phyloP scores from a whole-genome alignment of 495 filamentous ascomycete genomes.

The Corynascus novoguineensis region DNA sequence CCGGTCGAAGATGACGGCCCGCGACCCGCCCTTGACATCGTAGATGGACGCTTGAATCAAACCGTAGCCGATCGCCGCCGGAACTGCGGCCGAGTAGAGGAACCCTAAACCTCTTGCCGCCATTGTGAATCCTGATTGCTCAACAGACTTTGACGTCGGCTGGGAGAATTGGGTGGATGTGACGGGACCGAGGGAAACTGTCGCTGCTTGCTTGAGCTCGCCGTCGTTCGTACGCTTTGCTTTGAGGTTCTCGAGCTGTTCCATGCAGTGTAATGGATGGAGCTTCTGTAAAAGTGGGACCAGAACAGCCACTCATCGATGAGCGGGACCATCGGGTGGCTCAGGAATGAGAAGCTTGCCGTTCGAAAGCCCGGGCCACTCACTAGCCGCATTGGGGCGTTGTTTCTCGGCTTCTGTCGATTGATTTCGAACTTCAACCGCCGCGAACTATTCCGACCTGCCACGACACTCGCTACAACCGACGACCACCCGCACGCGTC shows the following conservation, averaged over 20 bases:
- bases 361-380: not conserved
- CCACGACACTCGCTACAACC: slow-evolving; percentile 22
- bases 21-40: slow-evolving; percentile 89
- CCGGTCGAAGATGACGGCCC: slow-evolving; percentile 98
- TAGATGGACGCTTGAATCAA: slow-evolving; percentile 76
- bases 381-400: slow-evolving; percentile 38
- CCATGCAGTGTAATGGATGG: slow-evolving; percentile 15
- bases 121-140: slow-evolving; percentile 23
- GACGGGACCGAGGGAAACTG: slow-evolving; percentile 1
- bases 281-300: slow-evolving; percentile 25
- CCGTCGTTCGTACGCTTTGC: slow-evolving; percentile 8
- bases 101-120: slow-evolving; percentile 55
- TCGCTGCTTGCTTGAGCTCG: slow-evolving; percentile 3
- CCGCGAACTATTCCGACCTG: slow-evolving; percentile 23
- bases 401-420: slow-evolving; percentile 30
- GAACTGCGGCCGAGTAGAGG: slow-evolving; percentile 67
- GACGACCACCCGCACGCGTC: slow-evolving; percentile 22
- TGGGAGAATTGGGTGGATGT: slow-evolving; percentile 11
- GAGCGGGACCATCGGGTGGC: not conserved
- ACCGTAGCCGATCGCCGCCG: slow-evolving; percentile 56
- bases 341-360: slow-evolving; percentile 1
- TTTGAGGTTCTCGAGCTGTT: not conserved
- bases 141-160: not conserved
- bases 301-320: not conserved
- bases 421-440: slow-evolving; percentile 28